Percentiles rank a stretch among this genome's conserved stretches.
Conservation (phyloP, 1,284 basidiomycete genomes). For the Leccinum pachyderme region DNA sequence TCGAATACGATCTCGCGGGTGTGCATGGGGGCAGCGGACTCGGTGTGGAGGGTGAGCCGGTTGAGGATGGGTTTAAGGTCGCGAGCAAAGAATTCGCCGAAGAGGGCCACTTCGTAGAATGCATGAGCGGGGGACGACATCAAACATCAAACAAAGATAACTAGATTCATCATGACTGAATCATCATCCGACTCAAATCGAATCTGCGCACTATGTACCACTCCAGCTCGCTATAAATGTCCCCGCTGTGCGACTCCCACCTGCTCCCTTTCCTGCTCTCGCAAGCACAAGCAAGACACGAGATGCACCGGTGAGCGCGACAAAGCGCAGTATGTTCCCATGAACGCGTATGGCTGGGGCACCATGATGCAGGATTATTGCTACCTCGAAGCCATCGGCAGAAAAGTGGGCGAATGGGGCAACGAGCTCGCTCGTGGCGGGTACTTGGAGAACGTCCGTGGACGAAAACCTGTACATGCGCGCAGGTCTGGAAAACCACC, state of each 20-base stretch:
- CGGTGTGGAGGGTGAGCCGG: constrained; percentile 72
- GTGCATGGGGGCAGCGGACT: constrained; percentile 68
- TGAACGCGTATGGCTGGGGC: constrained; percentile 80
- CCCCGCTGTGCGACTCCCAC: constrained; percentile 70
- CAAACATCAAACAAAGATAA: neutral
- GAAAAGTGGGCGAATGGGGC: constrained; percentile 72
- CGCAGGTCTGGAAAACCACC: constrained; percentile 21
- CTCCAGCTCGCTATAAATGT: constrained; percentile 72
- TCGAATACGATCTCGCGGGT: constrained; percentile 73
- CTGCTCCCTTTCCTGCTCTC: constrained; percentile 74
- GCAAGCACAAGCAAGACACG: constrained; percentile 63
- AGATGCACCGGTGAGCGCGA: constrained; percentile 74
- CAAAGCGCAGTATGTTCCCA: constrained; percentile 69
- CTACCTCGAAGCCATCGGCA: constrained; percentile 77
- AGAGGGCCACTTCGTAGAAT: constrained; percentile 79
- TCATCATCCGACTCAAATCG: constrained; percentile 1
- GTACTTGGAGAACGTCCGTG: constrained; percentile 19
- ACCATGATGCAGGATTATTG: constrained; percentile 83
- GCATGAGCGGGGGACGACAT: constrained; percentile 42
- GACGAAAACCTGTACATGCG: constrained; percentile 18
- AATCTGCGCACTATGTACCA: constrained; percentile 41
- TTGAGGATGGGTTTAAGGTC: constrained; percentile 69
- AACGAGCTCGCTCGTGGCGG: constrained; percentile 63
- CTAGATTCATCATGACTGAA: no score
- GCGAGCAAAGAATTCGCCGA: constrained; percentile 66